A percentile compares a stretch with the other conserved stretches of the same genome.
Conservation (phyloP, 2,329 filamentous ascomycete species). For the Pseudocercospora eumusae region DNA sequence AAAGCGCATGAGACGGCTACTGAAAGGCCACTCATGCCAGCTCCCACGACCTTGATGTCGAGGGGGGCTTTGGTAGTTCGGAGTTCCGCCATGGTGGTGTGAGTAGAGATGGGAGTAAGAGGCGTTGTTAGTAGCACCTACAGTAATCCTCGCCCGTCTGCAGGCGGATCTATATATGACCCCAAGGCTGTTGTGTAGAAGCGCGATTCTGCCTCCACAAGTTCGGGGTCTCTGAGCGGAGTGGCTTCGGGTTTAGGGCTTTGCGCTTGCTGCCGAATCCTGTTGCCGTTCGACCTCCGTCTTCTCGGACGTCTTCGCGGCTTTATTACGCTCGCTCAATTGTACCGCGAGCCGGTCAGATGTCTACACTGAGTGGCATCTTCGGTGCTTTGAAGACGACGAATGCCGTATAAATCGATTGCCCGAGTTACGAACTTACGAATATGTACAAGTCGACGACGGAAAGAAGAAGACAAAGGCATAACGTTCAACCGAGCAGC, state of each 20-base stretch:
- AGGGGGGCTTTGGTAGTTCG: slow-evolving; percentile 28
- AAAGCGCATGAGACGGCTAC: slow-evolving; percentile 39
- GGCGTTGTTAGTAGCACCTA: slow-evolving; percentile 1
- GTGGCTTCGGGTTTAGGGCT: not conserved
- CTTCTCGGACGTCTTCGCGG: not conserved
- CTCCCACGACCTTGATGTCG: slow-evolving; percentile 39
- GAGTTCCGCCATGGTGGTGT: slow-evolving; percentile 19
- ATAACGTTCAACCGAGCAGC: not conserved
- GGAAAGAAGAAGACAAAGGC: too few relatives aligned
- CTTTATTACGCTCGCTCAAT: slow-evolving; percentile 8
- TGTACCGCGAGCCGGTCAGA: not conserved
- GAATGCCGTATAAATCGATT: too few relatives aligned
- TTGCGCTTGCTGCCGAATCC: slow-evolving; percentile 1
- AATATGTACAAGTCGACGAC: too few relatives aligned
- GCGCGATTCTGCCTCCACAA: not conserved
- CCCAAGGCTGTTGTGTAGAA: not conserved
- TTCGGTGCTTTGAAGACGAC: too few relatives aligned
- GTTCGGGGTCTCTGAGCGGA: not conserved
- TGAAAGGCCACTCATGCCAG: slow-evolving; percentile 39
- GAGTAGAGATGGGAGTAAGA: not conserved
- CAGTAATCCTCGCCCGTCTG: not conserved
- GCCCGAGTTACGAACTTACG: too few relatives aligned
- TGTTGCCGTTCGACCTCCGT: not conserved
- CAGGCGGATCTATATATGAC: not conserved
- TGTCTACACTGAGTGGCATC: too few relatives aligned